These are phyloP conservation scores for Coemansia umbellata DNA, from an alignment of 192 early-diverging fungal species.

Conservation along the genomic window DNA sequence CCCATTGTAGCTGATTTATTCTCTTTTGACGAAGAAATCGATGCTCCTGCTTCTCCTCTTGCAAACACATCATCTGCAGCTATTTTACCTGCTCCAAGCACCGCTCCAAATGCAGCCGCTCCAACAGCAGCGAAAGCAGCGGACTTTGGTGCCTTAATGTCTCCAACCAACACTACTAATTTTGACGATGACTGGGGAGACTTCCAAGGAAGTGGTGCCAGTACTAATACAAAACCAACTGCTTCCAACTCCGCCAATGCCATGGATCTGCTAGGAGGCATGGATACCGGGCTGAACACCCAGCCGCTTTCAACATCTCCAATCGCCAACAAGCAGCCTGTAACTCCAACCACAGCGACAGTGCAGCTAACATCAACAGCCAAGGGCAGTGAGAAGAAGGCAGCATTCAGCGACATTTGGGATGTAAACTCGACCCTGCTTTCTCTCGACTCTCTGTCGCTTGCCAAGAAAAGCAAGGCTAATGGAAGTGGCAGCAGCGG, in stretches of 20 bases:
- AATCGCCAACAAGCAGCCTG: conserved; percentile 1
- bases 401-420: conserved; percentile 63
- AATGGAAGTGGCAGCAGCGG: not conserved
- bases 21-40: conserved; percentile 44
- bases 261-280: conserved; percentile 30
- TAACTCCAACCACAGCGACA: not conserved
- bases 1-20: conserved; percentile 46
- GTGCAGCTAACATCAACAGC: not conserved
- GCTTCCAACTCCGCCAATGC: not conserved
- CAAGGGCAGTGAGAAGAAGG: conserved; percentile 11
- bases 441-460: conserved; percentile 67
- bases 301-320: conserved; percentile 25
- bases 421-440: conserved; percentile 63
- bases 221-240: conserved; percentile 6
- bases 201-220: conserved; percentile 50
- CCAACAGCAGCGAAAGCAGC: conserved; percentile 20
- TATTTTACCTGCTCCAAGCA: conserved; percentile 1
- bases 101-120: no score
- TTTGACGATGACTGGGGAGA: conserved; percentile 79
- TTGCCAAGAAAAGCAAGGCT: conserved; percentile 46
- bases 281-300: conserved; percentile 11
- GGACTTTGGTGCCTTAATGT: conserved; percentile 3
- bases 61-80: conserved; percentile 23
- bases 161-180: no score
- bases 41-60: conserved; percentile 8